Evolutionary conservation across 139 green algal species (phyloP), one percentile per base, ranked within the genome.

Genomic region (Micromonas commoda): DNA sequence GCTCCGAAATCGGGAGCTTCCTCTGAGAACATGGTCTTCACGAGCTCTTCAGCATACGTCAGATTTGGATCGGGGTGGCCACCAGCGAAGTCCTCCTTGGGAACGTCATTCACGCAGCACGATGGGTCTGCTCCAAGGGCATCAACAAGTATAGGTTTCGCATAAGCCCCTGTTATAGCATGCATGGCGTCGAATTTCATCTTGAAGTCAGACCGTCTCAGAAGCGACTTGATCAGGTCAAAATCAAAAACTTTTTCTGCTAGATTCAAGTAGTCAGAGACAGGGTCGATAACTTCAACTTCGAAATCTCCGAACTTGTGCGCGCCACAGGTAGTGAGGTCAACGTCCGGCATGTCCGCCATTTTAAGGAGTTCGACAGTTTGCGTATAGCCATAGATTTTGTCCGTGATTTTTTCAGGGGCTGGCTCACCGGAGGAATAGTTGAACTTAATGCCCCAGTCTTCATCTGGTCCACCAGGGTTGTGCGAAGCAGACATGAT

Each of bases 381-480:
- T 72, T 89, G 72, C 19, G 94, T 98, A 82, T 92, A 93, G 23
- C 83, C 89, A 73, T 89, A 99, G 85, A 99, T 99, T 80, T 96
- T 91, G 82, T 99, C 90, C 3, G 95, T 99, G 84, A 99, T 98
- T 76, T 89, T 88, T 91, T 99, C 95, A 5, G 95, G 95, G 0
- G 95, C 95, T 32, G 95, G 95, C 89, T 98, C 93, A 23, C 94
- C 94, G 53, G 64, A 84, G 35, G 33, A 93, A 89, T 95, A 97
- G 89, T 99, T 99, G 90, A 99, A 99, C 88, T 99, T 99, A 88
- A 99, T 99, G 83, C 95, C 95, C 87, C 93, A 99, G 90, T 99
- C 95, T 81, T 96, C 91, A 19, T 99, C 89, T 4, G 93, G 93
- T 65, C 95, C 95, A 33, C 91, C 95, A 2, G 95, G 95, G 90